Evolutionary conservation across 2,329 filamentous ascomycete genomes (phyloP).

Genomic region (Phyllosticta ampelicida): DNA sequence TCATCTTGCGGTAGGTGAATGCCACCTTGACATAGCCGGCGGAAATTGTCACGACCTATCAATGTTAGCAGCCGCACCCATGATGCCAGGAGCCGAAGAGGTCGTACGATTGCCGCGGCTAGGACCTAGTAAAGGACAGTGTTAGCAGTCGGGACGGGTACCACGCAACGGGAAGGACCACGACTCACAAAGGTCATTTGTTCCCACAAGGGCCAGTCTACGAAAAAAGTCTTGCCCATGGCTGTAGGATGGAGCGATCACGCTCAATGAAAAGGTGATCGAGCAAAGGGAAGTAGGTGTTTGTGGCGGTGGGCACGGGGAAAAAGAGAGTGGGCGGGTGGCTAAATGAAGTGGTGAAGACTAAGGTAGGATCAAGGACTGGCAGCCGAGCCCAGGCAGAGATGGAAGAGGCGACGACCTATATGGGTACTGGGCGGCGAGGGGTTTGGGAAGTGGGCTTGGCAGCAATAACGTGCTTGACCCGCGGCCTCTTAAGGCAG

Average conservation of each 20-base stretch:
- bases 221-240: constrained; percentile 32
- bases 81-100: neutral
- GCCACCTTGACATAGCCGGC: constrained; percentile 56
- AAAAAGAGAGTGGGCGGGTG: constrained; percentile 4
- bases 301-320: neutral
- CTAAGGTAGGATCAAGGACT: neutral
- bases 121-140: constrained; percentile 47
- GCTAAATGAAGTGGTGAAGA: neutral
- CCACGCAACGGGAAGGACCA: neutral
- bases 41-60: constrained; percentile 52
- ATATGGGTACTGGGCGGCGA: neutral
- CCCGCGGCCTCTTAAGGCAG: constrained; percentile 8
- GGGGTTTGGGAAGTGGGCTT: constrained; percentile 1
- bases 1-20: constrained; percentile 31
- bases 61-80: constrained; percentile 18
- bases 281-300: neutral
- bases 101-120: constrained; percentile 52
- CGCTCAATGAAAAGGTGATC: neutral
- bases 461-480: neutral
- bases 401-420: neutral
- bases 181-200: constrained; percentile 76
- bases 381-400: neutral
- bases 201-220: constrained; percentile 68
- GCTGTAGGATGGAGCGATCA: neutral
- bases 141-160: constrained; percentile 17